Evolutionary conservation across 257 asterid species (phyloP).

Genomic region (Penstemon davidsonii): DNA sequence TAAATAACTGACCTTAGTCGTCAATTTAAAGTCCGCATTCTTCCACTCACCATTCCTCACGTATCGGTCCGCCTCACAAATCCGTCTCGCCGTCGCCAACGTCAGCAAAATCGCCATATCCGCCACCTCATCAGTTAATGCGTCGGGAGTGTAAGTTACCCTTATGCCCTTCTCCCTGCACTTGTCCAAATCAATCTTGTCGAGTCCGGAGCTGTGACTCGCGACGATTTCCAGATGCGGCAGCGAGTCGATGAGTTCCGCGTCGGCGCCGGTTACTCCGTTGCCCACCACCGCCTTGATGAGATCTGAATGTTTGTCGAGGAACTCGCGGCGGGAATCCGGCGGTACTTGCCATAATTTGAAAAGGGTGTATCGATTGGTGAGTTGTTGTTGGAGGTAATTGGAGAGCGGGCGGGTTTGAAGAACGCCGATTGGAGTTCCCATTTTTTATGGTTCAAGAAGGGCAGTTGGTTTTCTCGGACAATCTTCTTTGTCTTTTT

Average conservation of each 20-base stretch:
- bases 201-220: constrained; percentile 62
- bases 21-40: constrained; percentile 44
- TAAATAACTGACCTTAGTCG: constrained; percentile 40
- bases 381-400: constrained; percentile 48
- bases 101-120: constrained; percentile 51
- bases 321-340: constrained; percentile 37
- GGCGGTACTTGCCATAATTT: constrained; percentile 48
- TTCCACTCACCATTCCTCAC: constrained; percentile 51
- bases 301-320: constrained; percentile 32
- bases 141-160: constrained; percentile 60
- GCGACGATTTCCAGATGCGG: constrained; percentile 54
- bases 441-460: constrained; percentile 27
- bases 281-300: constrained; percentile 52
- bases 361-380: constrained; percentile 49
- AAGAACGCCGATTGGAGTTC: constrained; percentile 42
- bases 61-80: constrained; percentile 46
- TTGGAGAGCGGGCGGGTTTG: constrained; percentile 48
- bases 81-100: constrained; percentile 54
- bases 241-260: constrained; percentile 51
- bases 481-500: not conserved
- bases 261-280: constrained; percentile 50
- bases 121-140: constrained; percentile 57
- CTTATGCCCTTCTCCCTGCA: constrained; percentile 57
- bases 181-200: constrained; percentile 53
- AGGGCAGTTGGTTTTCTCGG: constrained; percentile 20